Base-by-base conservation (phyloP, 305 asterid species). In the Fraxinus paxiana region DNA sequence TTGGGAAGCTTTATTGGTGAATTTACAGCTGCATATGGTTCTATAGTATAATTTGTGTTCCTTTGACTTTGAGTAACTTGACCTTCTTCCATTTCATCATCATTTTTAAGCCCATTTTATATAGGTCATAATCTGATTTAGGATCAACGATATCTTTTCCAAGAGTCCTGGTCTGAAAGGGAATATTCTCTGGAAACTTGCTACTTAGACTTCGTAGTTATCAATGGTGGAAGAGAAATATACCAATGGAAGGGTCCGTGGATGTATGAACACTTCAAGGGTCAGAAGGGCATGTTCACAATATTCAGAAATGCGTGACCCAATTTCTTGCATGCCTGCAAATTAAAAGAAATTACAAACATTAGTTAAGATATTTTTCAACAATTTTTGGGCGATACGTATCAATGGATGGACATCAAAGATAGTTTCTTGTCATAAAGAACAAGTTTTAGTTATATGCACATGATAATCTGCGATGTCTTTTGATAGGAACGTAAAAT, bases 221-320 rank as follows among this genome's bases (percentile, higher is more conserved):
- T 85, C 80, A 4, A 17, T 41, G 31, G 77, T 61, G 46, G 90
- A 83, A 77, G 83, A 77, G 10, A 72, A 75, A 83, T 92, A 93
- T 76, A 83, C 28, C 59, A 87, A 33, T 31, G 97, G 93, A 59
- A 88, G 92, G 75, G 87, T 86, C 85, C 97, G 86, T 4, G 94
- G 97, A 87, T 92, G 97, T 79, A 90, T 83, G 84, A 94, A 91
- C 82, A 89, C 94, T 85, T 93, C 94, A 86, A 31, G 35, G 35
- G 91, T 51, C 96, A 31, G 35, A 31, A 31, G 35, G 35, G 35
- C 35, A 31, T 31, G 6, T 31, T 31, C 4, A 31, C 35, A 92
- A 82, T 54, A 87, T 38, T 87, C 90, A 3, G 90, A 88, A 70
- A 90, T 81, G 67, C 78, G 87, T 48, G 94, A 90, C 78, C 92